A percentile compares a stretch with the other conserved stretches of the same genome.
Evolutionary conservation across 73 alveolate species (phyloP).

Genomic region (Diophrys sp.): DNA sequence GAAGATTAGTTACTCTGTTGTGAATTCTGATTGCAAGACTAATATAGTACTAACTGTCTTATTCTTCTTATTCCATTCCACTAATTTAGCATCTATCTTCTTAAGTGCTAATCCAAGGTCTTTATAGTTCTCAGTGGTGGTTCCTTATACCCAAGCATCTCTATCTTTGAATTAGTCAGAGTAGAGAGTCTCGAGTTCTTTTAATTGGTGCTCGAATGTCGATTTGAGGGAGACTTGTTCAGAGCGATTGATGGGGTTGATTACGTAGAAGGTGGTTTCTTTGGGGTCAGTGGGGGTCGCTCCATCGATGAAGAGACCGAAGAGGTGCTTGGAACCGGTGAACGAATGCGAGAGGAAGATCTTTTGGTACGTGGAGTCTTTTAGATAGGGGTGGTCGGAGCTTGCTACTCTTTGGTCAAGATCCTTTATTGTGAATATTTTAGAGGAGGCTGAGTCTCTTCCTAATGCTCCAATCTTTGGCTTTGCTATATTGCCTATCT

Average conservation of each 20-base stretch:
- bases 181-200: background rate
- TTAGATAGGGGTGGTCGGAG: background rate
- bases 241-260: slow-evolving; percentile 12
- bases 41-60: slow-evolving; percentile 20
- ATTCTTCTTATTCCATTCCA: slow-evolving; percentile 51
- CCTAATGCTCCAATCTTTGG: slow-evolving; percentile 35
- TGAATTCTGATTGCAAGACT: slow-evolving; percentile 29
- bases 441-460: background rate
- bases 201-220: background rate
- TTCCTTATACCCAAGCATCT: background rate
- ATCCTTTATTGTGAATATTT: background rate
- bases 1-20: slow-evolving; percentile 35
- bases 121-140: slow-evolving; percentile 15
- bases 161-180: background rate
- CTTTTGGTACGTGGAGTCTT: background rate
- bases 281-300: too few relatives aligned
- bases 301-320: slow-evolving; percentile 43
- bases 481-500: slow-evolving; percentile 76
- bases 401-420: background rate
- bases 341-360: slow-evolving; percentile 15
- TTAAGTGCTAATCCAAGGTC: slow-evolving; percentile 51
- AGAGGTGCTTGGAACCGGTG: slow-evolving; percentile 29
- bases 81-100: slow-evolving; percentile 59
- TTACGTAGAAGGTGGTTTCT: slow-evolving; percentile 26
- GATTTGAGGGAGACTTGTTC: background rate